Percentiles rank a stretch among this genome's conserved stretches.
These are phyloP conservation scores for Pterula multifida DNA, from an alignment of 1,284 basidiomycete genomes.

Conservation along the genomic window DNA sequence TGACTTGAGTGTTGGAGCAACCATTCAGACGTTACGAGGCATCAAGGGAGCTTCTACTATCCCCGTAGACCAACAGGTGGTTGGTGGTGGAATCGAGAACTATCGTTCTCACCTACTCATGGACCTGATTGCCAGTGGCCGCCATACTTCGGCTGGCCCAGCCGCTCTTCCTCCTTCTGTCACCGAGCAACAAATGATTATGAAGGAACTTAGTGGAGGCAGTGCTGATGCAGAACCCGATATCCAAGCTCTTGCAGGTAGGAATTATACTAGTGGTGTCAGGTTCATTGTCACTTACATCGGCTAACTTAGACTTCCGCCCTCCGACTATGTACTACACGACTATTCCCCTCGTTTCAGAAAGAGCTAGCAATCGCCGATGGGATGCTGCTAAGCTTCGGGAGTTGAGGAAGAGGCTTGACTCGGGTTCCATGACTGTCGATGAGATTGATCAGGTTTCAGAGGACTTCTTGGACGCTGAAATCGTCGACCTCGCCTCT, in stretches of 20 bases:
- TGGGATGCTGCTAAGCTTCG: slow-evolving; percentile 93
- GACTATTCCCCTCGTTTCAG: slow-evolving; percentile 76
- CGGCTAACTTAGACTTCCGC: slow-evolving; percentile 50
- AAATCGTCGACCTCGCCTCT: slow-evolving; percentile 89
- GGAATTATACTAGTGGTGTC: slow-evolving; percentile 16
- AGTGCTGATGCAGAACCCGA: slow-evolving; percentile 71
- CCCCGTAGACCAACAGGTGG: slow-evolving; percentile 83
- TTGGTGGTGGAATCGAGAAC: slow-evolving; percentile 85
- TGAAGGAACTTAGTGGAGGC: slow-evolving; percentile 81
- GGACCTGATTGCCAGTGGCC: slow-evolving; percentile 81
- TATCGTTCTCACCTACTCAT: slow-evolving; percentile 85
- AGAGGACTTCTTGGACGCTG: slow-evolving; percentile 80
- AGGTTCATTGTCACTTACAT: background rate
- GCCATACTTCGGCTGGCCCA: slow-evolving; percentile 50
- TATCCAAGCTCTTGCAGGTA: slow-evolving; percentile 74
- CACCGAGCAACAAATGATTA: slow-evolving; percentile 90
- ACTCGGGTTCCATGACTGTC: slow-evolving; percentile 68
- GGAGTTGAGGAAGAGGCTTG: slow-evolving; percentile 87
- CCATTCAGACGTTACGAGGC: slow-evolving; percentile 72
- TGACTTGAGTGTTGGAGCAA: slow-evolving; percentile 71
- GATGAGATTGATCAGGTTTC: slow-evolving; percentile 89
- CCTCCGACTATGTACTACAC: slow-evolving; percentile 90
- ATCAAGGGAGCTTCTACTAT: slow-evolving; percentile 83
- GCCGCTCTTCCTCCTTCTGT: slow-evolving; percentile 31
- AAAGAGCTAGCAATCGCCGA: slow-evolving; percentile 74